Evolutionary conservation across 164 flowering plant genomes (phyloP), one percentile per base, ranked within the genome.

Genomic region (Dillenia suffruticosa): DNA sequence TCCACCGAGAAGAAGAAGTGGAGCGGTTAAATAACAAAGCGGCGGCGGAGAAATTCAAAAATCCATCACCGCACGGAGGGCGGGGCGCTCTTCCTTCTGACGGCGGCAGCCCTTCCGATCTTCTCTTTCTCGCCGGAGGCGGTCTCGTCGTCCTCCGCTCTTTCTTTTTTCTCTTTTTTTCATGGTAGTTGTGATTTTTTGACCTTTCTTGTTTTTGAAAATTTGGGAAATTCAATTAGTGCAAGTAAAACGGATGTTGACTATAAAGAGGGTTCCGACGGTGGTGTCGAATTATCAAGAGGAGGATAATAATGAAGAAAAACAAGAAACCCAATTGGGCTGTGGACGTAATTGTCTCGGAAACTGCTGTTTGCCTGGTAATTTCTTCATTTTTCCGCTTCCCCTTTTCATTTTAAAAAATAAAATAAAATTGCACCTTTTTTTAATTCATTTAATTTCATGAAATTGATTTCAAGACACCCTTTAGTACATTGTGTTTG

Each of bases 41-140:
- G 47, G 24, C 58, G 51, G 47, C 24, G 44, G 53, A 62, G 43
- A 52, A 65, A 57, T 26, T 2, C 5, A 50, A 58, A n/a, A 69
- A 40, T 69, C 83, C 85, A 63, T 81, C 81, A 56, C 86, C 87
- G 46, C 89, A 86, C 92, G 92, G 92, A 45, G 92, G 92, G 40
- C 72, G 89, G 67, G 92, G 92, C 49, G 89, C 89, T 17, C 59
- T 84, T 62, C 92, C 92, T 56, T 86, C 89, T 22, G 84, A 82
- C 69, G 92, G 92, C 63, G 92, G 92, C 22, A 74, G 85, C 61
- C 92, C 92, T 56, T 87, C 92, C 48, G 92, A 84, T 70, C 87
- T 84, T 55, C 86, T 84, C 68, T 87, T 87, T 65, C 87, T 87
- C 15, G 87, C 92, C 43, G 84, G 89, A 53, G 88, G 88, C 26